Evolutionary conservation across 257 asterid species (phyloP).

Genomic region (Leonotis leonurus): DNA sequence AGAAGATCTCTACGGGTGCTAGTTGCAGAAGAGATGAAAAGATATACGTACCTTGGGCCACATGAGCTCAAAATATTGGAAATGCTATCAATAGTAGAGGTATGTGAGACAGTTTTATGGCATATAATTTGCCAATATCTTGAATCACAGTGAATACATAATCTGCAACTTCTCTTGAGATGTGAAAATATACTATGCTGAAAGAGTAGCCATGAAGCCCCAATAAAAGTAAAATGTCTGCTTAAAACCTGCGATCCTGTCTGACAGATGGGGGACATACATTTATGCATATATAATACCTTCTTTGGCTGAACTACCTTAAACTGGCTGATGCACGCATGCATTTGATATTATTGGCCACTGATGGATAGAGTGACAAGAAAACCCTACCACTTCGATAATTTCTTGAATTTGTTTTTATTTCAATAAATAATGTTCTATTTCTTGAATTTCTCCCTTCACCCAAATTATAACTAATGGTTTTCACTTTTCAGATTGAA

Average conservation of each 20-base stretch:
- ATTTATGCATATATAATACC: neutral
- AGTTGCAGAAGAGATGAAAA: constrained; percentile 77
- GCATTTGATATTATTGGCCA: neutral
- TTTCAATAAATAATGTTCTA: neutral
- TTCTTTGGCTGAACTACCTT: neutral
- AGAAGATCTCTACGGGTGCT: constrained; percentile 77
- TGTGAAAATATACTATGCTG: neutral
- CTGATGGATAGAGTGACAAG: neutral
- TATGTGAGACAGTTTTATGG: constrained; percentile 29
- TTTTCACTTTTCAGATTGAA: no score
- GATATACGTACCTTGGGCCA: constrained; percentile 55
- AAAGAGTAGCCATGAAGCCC: neutral
- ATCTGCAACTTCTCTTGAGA: neutral
- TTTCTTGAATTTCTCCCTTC: no score
- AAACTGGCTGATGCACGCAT: neutral
- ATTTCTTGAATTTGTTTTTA: neutral
- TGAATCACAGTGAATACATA: neutral
- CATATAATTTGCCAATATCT: constrained; percentile 18
- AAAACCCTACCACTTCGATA: neutral
- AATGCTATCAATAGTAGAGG: constrained; percentile 79
- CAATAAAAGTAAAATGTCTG: neutral
- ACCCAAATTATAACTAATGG: no score
- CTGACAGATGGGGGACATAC: neutral
- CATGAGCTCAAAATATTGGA: constrained; percentile 78
- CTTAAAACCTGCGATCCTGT: neutral